These are phyloP conservation scores for Acacia melanoxylon DNA, from an alignment of 306 rosid genomes.

Conservation along the genomic window DNA sequence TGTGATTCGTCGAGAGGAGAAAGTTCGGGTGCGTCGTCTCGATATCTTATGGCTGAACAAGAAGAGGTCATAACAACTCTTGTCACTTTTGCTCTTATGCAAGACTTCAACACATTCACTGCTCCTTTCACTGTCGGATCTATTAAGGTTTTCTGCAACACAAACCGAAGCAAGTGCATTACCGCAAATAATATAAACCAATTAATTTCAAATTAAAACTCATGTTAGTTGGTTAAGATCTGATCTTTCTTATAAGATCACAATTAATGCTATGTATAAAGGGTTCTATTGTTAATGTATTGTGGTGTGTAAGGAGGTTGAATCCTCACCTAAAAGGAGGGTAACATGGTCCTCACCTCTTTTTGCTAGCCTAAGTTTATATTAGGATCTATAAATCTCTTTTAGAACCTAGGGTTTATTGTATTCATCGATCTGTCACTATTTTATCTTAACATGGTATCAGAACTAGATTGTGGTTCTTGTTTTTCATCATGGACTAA, in stretches of 20 bases:
- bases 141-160: constrained; percentile 54
- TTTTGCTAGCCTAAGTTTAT: too few species aligned
- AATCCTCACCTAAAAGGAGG: too few species aligned
- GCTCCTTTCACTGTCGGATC: constrained; percentile 78
- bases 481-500: too few species aligned
- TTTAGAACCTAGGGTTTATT: too few species aligned
- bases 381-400: too few species aligned
- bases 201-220: neutral
- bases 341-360: too few species aligned
- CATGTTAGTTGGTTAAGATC: neutral
- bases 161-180: neutral
- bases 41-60: constrained; percentile 79
- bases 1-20: constrained; percentile 78
- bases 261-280: neutral
- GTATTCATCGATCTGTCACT: too few species aligned
- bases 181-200: too few species aligned
- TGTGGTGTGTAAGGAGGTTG: too few species aligned
- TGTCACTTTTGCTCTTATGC: constrained; percentile 61
- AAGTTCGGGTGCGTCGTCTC: constrained; percentile 50
- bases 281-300: too few species aligned
- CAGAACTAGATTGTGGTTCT: neutral
- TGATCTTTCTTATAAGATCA: neutral
- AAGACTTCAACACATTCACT: constrained; percentile 67
- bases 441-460: neutral
- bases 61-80: constrained; percentile 81